A percentile compares a stretch with the other conserved stretches of the same genome.
phyloP scores from a whole-genome alignment of 306 rosid genomes.

The Pyrus bretschneideri region DNA sequence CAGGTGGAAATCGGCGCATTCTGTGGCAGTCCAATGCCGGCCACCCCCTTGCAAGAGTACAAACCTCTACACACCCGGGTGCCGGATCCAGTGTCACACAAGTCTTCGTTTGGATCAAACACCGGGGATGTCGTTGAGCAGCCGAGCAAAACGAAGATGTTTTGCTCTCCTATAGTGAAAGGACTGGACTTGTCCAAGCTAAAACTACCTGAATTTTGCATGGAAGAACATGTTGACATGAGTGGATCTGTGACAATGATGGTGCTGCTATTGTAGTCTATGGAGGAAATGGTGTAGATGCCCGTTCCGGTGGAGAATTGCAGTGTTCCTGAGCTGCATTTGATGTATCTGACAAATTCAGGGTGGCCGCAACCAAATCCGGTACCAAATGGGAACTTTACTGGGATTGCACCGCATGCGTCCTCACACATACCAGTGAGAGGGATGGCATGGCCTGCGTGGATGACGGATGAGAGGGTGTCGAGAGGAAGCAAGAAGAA shows the following conservation, averaged over 20 bases:
- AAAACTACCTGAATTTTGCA: constrained; percentile 52
- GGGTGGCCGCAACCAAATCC: constrained; percentile 62
- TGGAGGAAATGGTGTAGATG: constrained; percentile 39
- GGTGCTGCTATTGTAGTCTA: constrained; percentile 39
- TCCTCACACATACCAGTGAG: constrained; percentile 23
- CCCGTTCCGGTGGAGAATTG: constrained; percentile 36
- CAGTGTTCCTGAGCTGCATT: constrained; percentile 34
- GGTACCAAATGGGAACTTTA: constrained; percentile 48
- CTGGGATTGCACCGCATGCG: constrained; percentile 33
- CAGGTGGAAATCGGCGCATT: constrained; percentile 42
- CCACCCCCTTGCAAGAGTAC: constrained; percentile 46
- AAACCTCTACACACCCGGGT: constrained; percentile 40
- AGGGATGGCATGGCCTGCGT: constrained; percentile 15
- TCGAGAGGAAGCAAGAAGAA: constrained; percentile 18
- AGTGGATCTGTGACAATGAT: constrained; percentile 33
- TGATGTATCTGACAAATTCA: constrained; percentile 35
- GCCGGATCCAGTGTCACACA: constrained; percentile 48
- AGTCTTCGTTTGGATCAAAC: constrained; percentile 33
- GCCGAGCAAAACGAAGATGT: constrained; percentile 44
- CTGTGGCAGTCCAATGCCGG: constrained; percentile 35
- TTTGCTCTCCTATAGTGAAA: constrained; percentile 29
- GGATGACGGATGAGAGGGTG: constrained; percentile 6
- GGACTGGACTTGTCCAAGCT: constrained; percentile 36
- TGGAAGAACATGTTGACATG: constrained; percentile 46
- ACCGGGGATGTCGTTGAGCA: constrained; percentile 52